Base-by-base conservation (phyloP, 2,329 filamentous ascomycete genomes). In the Colletotrichum sp. region DNA sequence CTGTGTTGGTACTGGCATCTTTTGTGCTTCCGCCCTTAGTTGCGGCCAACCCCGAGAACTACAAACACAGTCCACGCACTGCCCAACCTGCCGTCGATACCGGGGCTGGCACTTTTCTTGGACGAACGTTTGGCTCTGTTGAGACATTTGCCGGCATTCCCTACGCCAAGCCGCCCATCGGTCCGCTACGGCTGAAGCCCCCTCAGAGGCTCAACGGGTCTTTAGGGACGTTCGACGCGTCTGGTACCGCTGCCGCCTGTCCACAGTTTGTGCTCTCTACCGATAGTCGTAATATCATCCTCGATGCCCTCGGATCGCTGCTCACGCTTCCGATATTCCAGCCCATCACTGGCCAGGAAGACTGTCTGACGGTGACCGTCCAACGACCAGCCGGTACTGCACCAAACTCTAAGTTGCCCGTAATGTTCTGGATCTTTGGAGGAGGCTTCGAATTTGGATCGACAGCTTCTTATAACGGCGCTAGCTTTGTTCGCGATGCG, bases 131-230 rank as follows among this genome's bases (percentile, higher is more conserved):
- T 4, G 79, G 82, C 4, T 83, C 84, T 30, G 88, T 95, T 24
- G 94, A 96, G 73, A 90, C 87, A 30, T 96, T 95, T 85, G 91
- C 90, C 71, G 94, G 93, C 26, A 95, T 97, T 71, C 94, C 94
- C 5, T 97, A 92, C 80, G 94, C 94, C 3, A 87, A 94, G 76
- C 89, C 94, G 2, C 94, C 94, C 0, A 88, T 90, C 0, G 94
- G 93, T 0, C 82, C 87, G 5, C 86, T 95, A 28, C 92, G 95
- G 18, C 89, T 97, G 38, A 93, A 90, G 80, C 93, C 93, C 8
- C 95, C 95, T 1, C 88, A 92, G 80, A 86, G 89, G 9, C 84
- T 94, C 18, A 91, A 88, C 8, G 83, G 86, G 6, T 79, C 87
- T 1, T 83, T 94, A 1, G 94, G 93, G 2, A 92, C 87, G 1